Percentiles rank a stretch among this genome's conserved stretches.
These are phyloP conservation scores for Heliamphora exappendiculata DNA, from an alignment of 148 eudicot species.

Conservation along the genomic window DNA sequence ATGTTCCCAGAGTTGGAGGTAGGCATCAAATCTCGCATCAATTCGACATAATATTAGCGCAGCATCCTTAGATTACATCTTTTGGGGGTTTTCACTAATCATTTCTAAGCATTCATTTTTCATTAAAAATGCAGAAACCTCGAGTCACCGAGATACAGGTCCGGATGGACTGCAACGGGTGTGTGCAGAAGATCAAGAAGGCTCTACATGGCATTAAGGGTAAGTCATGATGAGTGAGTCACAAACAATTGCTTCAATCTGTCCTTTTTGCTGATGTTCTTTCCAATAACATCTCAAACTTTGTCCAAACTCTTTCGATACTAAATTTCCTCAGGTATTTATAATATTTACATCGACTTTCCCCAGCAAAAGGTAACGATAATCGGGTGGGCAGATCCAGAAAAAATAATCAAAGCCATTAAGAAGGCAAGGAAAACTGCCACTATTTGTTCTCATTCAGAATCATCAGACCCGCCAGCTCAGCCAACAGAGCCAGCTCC, in stretches of 20 bases:
- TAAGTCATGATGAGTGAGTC: slow-evolving; percentile 11
- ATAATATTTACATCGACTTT: slow-evolving; percentile 57
- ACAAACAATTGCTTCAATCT: background rate
- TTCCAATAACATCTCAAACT: background rate
- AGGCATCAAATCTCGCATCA: slow-evolving; percentile 16
- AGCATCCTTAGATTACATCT: background rate
- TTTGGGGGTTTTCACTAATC: background rate
- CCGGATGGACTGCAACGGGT: slow-evolving; percentile 92
- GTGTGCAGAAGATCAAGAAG: slow-evolving; percentile 90
- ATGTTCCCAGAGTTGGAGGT: slow-evolving; percentile 65
- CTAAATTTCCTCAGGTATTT: slow-evolving; percentile 48
- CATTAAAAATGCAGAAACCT: slow-evolving; percentile 58
- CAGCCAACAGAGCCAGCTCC: slow-evolving; percentile 31
- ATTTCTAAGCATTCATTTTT: slow-evolving; percentile 7
- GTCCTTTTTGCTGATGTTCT: background rate
- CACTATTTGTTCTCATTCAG: slow-evolving; percentile 65
- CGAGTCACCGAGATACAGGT: slow-evolving; percentile 74
- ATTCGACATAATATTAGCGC: background rate
- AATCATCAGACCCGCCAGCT: slow-evolving; percentile 55
- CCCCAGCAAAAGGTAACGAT: slow-evolving; percentile 67
- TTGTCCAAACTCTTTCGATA: background rate
- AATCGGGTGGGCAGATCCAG: slow-evolving; percentile 81
- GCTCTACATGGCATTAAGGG: slow-evolving; percentile 74
- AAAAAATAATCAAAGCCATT: slow-evolving; percentile 70
- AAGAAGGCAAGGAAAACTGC: slow-evolving; percentile 72